Percentiles rank a stretch among this genome's conserved stretches.
phyloP scores from a whole-genome alignment of 495 filamentous ascomycete genomes.

The Immersiella caudata region DNA sequence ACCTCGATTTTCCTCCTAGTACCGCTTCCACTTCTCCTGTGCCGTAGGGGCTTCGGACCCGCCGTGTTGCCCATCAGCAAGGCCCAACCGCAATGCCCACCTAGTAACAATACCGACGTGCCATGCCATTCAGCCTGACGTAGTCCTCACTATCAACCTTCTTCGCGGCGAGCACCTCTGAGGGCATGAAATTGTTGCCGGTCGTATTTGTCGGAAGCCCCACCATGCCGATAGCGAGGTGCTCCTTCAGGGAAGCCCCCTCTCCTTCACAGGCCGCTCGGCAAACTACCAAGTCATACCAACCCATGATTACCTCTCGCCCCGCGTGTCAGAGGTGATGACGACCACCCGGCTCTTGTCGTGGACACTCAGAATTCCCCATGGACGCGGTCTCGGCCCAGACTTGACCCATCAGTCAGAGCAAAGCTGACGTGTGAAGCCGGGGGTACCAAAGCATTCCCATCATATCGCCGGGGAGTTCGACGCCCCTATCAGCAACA shows the following conservation, averaged over 20 bases:
- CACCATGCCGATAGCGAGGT: conserved; percentile 18
- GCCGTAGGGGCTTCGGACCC: no score
- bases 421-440: conserved; percentile 23
- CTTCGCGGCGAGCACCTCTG: conserved; percentile 12
- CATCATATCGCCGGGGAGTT: conserved; percentile 11
- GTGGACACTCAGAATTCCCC: conserved; percentile 16
- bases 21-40: conserved; percentile 23
- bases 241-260: conserved; percentile 3
- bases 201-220: not conserved
- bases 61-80: not conserved
- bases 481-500: conserved; percentile 1
- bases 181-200: conserved; percentile 16
- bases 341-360: conserved; percentile 12
- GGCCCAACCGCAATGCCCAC: no score
- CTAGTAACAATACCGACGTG: not conserved
- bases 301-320: not conserved
- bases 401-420: conserved; percentile 20
- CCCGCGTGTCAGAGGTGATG: not conserved
- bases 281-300: not conserved
- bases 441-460: not conserved
- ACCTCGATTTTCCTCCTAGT: conserved; percentile 23
- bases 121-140: conserved; percentile 13
- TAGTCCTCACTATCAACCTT: conserved; percentile 16
- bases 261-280: conserved; percentile 17
- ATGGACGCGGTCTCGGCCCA: conserved; percentile 22